Percentiles rank a stretch among this genome's conserved stretches.
Conservation (phyloP, 2,329 filamentous ascomycete species). For the Albophoma yamanashiensis region DNA sequence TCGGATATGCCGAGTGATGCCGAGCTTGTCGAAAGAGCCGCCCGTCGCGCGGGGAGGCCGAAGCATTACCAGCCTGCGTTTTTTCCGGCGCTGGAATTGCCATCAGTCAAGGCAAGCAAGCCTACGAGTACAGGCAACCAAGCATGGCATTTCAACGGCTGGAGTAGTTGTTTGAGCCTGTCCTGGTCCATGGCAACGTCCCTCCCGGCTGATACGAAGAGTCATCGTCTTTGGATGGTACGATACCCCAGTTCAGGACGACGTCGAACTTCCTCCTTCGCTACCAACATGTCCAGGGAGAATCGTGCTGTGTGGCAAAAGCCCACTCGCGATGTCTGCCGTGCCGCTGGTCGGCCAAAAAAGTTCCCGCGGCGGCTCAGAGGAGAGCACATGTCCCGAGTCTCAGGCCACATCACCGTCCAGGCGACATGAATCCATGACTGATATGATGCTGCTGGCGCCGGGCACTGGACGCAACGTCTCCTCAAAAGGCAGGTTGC, state of each 20-base stretch:
- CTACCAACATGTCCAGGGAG: background rate
- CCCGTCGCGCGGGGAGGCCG: background rate
- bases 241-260: background rate
- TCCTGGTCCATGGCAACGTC: background rate
- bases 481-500: constrained; percentile 3
- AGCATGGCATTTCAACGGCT: background rate
- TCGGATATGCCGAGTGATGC: background rate
- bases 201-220: background rate
- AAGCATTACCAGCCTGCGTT: background rate
- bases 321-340: background rate
- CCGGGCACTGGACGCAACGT: constrained; percentile 4
- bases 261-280: background rate
- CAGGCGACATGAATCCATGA: background rate
- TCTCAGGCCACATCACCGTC: background rate
- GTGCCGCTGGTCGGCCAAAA: background rate
- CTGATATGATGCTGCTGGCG: background rate
- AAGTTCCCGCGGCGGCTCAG: background rate
- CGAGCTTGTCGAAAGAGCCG: background rate
- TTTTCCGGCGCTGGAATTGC: background rate
- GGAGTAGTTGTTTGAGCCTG: background rate
- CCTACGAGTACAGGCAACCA: background rate
- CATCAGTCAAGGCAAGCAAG: background rate
- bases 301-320: background rate
- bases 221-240: background rate
- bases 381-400: background rate